Conservation (phyloP, 2,329 filamentous ascomycete genomes). For the Exutisphaerella laricina region DNA sequence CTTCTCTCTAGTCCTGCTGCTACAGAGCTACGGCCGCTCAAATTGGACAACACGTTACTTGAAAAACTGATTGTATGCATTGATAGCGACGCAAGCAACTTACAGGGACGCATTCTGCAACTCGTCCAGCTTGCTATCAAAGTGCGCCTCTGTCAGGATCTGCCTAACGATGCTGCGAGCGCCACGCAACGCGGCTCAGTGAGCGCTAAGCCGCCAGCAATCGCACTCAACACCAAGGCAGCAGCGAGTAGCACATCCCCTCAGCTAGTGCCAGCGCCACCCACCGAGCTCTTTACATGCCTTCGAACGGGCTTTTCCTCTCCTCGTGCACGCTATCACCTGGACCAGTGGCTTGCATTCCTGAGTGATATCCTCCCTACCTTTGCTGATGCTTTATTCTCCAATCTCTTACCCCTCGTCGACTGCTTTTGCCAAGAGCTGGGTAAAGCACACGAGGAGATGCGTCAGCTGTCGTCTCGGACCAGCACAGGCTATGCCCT, state of each 20-base stretch:
- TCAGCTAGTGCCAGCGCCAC: slow-evolving; percentile 43
- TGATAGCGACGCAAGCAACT: slow-evolving; percentile 11
- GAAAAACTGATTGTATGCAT: slow-evolving; percentile 22
- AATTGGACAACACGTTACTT: slow-evolving; percentile 27
- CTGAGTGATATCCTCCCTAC: slow-evolving; percentile 76
- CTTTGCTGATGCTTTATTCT: slow-evolving; percentile 79
- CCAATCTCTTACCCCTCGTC: slow-evolving; percentile 83
- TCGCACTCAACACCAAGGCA: slow-evolving; percentile 5
- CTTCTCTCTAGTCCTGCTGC: slow-evolving; percentile 19
- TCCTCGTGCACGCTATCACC: slow-evolving; percentile 62
- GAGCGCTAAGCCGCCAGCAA: slow-evolving; percentile 6
- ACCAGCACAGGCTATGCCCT: slow-evolving; percentile 3
- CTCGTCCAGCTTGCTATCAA: slow-evolving; percentile 70
- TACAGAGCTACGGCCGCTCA: slow-evolving; percentile 16
- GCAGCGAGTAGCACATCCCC: slow-evolving; percentile 2
- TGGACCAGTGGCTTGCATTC: slow-evolving; percentile 90
- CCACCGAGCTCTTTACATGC: slow-evolving; percentile 73
- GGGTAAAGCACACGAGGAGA: slow-evolving; percentile 61
- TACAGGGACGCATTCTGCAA: slow-evolving; percentile 59
- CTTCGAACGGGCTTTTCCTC: slow-evolving; percentile 77
- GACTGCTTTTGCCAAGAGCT: slow-evolving; percentile 83
- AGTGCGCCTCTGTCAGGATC: slow-evolving; percentile 37
- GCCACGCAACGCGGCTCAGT: slow-evolving; percentile 8
- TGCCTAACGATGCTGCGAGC: background rate
- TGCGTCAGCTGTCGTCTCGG: slow-evolving; percentile 57